These are phyloP conservation scores for Beauveria asiatica DNA, from an alignment of 2,329 filamentous ascomycete genomes.

Conservation along the genomic window DNA sequence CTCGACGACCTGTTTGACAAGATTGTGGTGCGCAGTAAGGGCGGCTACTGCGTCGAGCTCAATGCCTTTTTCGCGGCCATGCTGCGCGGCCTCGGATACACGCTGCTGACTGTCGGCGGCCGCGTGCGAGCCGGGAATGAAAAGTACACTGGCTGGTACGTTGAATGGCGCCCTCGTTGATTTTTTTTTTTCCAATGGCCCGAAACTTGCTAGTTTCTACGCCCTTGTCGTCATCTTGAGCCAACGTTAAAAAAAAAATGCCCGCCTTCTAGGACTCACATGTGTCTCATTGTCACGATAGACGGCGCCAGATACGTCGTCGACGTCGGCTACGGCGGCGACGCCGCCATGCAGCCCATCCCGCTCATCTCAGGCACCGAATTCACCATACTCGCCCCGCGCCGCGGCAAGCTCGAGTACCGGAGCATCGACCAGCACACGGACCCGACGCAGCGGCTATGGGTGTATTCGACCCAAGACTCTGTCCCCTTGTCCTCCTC, in stretches of 20 bases:
- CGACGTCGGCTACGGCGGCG: conserved; percentile 54
- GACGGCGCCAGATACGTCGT: conserved; percentile 37
- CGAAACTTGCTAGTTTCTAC: too few species aligned
- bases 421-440: conserved; percentile 23
- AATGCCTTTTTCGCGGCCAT: conserved; percentile 38
- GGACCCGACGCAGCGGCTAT: conserved; percentile 26
- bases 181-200: not conserved
- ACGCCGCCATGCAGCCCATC: conserved; percentile 27
- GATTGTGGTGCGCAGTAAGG: conserved; percentile 34
- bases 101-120: conserved; percentile 41
- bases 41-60: conserved; percentile 46
- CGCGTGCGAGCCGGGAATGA: conserved; percentile 22
- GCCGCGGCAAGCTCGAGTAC: conserved; percentile 35
- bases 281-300: conserved; percentile 51
- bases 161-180: not conserved
- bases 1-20: conserved; percentile 35
- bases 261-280: conserved; percentile 38
- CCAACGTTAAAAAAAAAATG: not conserved
- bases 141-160: conserved; percentile 21
- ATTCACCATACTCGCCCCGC: conserved; percentile 32
- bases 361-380: conserved; percentile 20
- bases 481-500: conserved; percentile 19
- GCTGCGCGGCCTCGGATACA: conserved; percentile 39
- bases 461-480: conserved; percentile 29
- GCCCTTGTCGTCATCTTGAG: not conserved